Conservation (phyloP, 2,329 filamentous ascomycete genomes). For the Microascus cirrosus region DNA sequence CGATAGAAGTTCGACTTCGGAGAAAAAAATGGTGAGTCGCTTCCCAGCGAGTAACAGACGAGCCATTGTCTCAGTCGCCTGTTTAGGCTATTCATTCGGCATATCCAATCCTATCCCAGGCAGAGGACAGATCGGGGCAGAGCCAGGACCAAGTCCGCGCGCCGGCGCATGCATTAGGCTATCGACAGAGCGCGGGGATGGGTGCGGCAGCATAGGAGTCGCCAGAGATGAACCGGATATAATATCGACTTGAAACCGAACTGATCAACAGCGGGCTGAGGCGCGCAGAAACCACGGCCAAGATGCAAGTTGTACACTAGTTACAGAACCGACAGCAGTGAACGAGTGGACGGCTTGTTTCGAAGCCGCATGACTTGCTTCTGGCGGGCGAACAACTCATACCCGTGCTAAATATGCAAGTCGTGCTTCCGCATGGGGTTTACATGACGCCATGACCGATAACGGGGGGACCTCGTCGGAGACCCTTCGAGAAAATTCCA, state of each 20-base stretch:
- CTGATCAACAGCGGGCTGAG: background rate
- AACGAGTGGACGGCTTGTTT: background rate
- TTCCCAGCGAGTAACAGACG: background rate
- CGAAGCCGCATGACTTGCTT: background rate
- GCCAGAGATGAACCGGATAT: background rate
- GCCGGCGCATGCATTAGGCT: too few species aligned
- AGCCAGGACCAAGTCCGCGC: too few species aligned
- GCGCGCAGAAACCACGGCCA: background rate
- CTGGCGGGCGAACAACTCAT: background rate
- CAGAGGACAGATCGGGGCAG: background rate
- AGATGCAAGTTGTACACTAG: background rate
- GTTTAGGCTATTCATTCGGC: conserved; percentile 52
- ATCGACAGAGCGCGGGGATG: background rate
- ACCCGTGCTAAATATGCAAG: background rate
- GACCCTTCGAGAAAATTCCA: background rate
- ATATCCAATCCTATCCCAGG: conserved; percentile 41
- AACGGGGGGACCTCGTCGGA: background rate
- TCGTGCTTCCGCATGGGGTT: background rate
- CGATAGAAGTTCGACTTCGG: background rate
- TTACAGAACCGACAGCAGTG: background rate
- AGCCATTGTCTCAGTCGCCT: background rate
- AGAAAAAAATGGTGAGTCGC: background rate
- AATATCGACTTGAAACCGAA: background rate
- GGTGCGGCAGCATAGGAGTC: background rate
- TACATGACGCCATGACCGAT: background rate